phyloP scores from a whole-genome alignment of 2,329 filamentous ascomycete genomes.

The Colletotrichum noveboracense region DNA sequence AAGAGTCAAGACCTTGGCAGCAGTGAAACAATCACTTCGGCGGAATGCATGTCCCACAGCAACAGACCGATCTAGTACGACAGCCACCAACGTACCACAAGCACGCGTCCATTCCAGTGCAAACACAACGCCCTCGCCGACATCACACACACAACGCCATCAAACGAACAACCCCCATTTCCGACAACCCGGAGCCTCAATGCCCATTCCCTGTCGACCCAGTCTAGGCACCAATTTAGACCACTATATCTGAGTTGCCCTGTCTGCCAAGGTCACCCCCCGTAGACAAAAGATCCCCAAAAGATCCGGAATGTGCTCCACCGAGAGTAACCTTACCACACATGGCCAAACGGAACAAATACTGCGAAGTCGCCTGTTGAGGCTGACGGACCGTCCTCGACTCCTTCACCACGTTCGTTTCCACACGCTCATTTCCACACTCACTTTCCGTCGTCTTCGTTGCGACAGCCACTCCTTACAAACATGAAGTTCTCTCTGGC shows the following conservation, averaged over 20 bases:
- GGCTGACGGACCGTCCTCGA: neutral
- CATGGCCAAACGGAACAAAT: neutral
- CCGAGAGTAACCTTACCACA: neutral
- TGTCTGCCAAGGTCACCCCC: neutral
- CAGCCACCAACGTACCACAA: neutral
- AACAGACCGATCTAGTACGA: neutral
- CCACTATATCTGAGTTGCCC: neutral
- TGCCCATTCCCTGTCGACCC: neutral
- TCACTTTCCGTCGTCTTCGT: neutral
- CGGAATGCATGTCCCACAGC: neutral
- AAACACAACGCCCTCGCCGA: neutral
- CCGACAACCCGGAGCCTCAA: neutral
- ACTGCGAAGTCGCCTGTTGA: neutral
- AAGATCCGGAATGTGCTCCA: neutral
- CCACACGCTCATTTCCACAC: neutral
- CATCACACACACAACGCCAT: neutral
- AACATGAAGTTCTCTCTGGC: constrained; percentile 31
- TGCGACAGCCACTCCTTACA: neutral
- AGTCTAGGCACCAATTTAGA: neutral
- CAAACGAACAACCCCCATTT: neutral
- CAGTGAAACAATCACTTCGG: neutral
- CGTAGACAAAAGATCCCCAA: neutral
- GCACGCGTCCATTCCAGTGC: neutral
- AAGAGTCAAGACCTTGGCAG: neutral
- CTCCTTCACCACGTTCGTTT: neutral